Percentiles rank a stretch among this genome's conserved stretches.
phyloP scores from a whole-genome alignment of 495 filamentous ascomycete genomes.

The Mytilinidion resinicola region DNA sequence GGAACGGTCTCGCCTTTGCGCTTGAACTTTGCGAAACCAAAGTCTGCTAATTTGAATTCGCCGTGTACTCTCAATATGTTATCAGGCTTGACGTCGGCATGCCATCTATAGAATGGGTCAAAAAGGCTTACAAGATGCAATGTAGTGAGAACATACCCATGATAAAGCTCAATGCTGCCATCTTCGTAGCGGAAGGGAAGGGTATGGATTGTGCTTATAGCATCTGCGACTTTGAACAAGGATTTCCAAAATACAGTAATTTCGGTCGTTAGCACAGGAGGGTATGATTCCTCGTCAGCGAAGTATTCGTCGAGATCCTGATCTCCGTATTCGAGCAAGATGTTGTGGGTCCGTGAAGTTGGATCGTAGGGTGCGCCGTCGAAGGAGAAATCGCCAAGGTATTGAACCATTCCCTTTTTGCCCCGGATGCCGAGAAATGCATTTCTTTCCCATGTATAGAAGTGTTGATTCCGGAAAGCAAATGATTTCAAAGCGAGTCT shows the following conservation, averaged over 20 bases:
- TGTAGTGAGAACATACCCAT: background rate
- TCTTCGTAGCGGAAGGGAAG: conserved; percentile 8
- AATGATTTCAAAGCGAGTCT: conserved; percentile 36
- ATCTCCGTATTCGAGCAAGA: conserved; percentile 37
- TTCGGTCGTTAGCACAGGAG: conserved; percentile 3
- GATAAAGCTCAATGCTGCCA: background rate
- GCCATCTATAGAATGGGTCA: conserved; percentile 28
- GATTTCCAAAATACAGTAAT: conserved; percentile 33
- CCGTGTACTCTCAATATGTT: conserved; percentile 37
- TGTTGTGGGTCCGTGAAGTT: conserved; percentile 25
- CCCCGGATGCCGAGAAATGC: conserved; percentile 27
- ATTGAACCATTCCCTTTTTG: conserved; percentile 32
- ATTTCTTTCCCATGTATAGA: conserved; percentile 32
- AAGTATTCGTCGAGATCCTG: conserved; percentile 38
- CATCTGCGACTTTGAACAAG: conserved; percentile 34
- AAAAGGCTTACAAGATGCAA: background rate
- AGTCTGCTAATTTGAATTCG: conserved; percentile 41
- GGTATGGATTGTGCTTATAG: conserved; percentile 32
- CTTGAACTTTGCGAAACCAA: conserved; percentile 38
- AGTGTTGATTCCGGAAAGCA: conserved; percentile 6
- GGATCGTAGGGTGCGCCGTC: background rate
- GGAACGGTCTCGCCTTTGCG: conserved; percentile 15
- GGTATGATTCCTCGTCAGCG: background rate
- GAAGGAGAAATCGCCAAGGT: conserved; percentile 23
- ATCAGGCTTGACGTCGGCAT: conserved; percentile 40